Evolutionary conservation across 2,329 filamentous ascomycete genomes (phyloP), one percentile per base, ranked within the genome.

Genomic region (Thelonectria rubi): DNA sequence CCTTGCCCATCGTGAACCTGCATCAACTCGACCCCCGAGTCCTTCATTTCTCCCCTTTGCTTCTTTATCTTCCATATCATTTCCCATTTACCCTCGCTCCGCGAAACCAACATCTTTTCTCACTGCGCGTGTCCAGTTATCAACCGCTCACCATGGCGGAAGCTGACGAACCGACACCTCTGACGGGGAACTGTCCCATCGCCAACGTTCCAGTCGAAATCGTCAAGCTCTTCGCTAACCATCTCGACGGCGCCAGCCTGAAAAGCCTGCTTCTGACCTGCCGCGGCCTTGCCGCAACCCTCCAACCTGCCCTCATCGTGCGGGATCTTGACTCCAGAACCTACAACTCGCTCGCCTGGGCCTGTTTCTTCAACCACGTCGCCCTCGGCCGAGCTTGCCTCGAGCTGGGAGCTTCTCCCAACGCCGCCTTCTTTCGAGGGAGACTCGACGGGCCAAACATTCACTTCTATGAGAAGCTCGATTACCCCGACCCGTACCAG

Each of bases 341-440:
- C 5, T 58, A 48, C 32, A 58, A 58, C 49, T 53, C 56, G 4
- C 32, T 58, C 2, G 30, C 49, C 14, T 58, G 56, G 56, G 56
- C 49, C 3, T 58, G 49, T 15, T 53, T n/a, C 21, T 53, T 18
- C 17, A 42, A 40, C 12, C 32, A 58, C n/a, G 26, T 15, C 2
- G 20, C 20, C 5, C 55, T 58, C 7, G 55, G 30, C 1, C 9
- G 9, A 15, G 17, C 42, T 14, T 53, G 48, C 17, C 26, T 58
- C 7, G 14, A 40, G 18, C 2, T 18, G 12, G 55, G 48, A 14
- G 40, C 55, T 15, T 21, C 15, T 3, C 55, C 55, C 14, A 53
- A 53, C 9, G 21, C 34, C 2, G 17, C 30, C 6, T 53, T 58
- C 21, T 52, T 39, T 3, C 18, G 11, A 14, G 17, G 17, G 26